These are phyloP conservation scores for Ceratobasidium sp. DNA, from an alignment of 1,284 basidiomycete genomes.

Conservation along the genomic window DNA sequence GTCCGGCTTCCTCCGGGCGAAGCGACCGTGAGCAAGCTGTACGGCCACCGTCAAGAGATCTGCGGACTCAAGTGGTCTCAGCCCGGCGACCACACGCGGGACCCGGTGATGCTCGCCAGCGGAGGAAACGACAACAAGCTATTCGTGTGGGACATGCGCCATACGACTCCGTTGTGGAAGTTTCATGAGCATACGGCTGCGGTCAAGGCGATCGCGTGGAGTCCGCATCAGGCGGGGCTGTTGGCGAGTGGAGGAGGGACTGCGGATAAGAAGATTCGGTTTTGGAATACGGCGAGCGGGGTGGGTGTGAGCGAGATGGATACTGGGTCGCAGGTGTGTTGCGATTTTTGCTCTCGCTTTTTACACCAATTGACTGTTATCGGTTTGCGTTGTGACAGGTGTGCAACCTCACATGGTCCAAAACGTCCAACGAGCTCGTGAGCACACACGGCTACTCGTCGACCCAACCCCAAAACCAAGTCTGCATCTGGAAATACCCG, in stretches of 20 bases:
- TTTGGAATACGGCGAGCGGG: conserved; percentile 96
- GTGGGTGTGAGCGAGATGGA: conserved; percentile 88
- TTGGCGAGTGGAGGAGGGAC: conserved; percentile 98
- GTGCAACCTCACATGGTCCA: conserved; percentile 97
- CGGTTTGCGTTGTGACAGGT: conserved; percentile 74
- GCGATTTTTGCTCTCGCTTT: background rate
- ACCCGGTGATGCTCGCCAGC: conserved; percentile 84
- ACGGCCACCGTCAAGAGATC: conserved; percentile 94
- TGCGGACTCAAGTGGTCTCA: conserved; percentile 96
- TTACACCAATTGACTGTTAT: background rate
- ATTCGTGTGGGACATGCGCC: conserved; percentile 88
- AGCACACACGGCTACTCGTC: conserved; percentile 98
- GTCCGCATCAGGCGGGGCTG: conserved; percentile 92
- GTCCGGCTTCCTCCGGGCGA: conserved; percentile 85
- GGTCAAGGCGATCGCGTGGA: conserved; percentile 98
- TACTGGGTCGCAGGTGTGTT: conserved; percentile 90
- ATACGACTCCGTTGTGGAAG: conserved; percentile 80
- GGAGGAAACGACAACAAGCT: conserved; percentile 99
- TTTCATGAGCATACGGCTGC: conserved; percentile 98
- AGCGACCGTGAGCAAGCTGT: conserved; percentile 65
- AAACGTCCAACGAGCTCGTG: conserved; percentile 96
- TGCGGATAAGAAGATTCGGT: conserved; percentile 96
- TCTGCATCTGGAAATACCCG: conserved; percentile 97
- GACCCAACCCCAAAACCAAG: conserved; percentile 95
- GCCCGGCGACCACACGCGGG: conserved; percentile 60